Base-by-base conservation (phyloP, 2,329 filamentous ascomycete species). In the Periglandula ipomoeae region DNA sequence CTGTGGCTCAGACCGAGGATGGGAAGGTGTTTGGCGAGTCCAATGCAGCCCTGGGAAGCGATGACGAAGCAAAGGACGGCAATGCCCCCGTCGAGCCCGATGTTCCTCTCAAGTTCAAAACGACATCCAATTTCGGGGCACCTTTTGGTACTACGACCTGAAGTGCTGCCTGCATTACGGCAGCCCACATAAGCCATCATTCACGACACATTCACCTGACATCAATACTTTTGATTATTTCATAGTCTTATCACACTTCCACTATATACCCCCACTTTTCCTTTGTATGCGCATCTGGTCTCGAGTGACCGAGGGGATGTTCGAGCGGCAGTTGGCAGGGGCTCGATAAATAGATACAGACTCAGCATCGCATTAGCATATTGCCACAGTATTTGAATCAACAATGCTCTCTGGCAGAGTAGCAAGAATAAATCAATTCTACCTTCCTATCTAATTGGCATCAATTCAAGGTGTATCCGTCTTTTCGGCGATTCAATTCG, bases 51-150 rank as follows among this genome's bases (percentile, higher is more conserved):
- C 3, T 30, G 7, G 55, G 56, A 23, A 52, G 51, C 34, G 63
- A 63, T 22, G 56, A 57, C 17, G 53, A 58, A n/a, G 52, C 48
- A 27, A 59, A 61, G 22, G 52, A 51, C 20, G 54, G 53, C 27
- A 62, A 65, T 27, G 58, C 56, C 4, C 57, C 26, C 8, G 47
- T 66, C 15, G 66, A 70, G 39, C 52, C 57, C n/a, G 71, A 75
- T 22, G 65, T 75, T 24, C 70, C 72, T 1, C 62, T 76, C 26
- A 72, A 68, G 55, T 59, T 76, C 37, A 72, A 63, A 56, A 65
- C 58, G 23, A 72, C 67, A 17, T 68, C 61, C 52, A 75, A 75
- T 54, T 75, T 75, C 58, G 72, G 72, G 11, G 67, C 69, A 19
- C 71, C 71, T 1, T 70, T 74, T 53, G 71, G 71, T 30, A 53